A percentile compares a stretch with the other conserved stretches of the same genome.
Evolutionary conservation across 164 flowering plant genomes (phyloP).

Genomic region (Warburgia ugandensis): DNA sequence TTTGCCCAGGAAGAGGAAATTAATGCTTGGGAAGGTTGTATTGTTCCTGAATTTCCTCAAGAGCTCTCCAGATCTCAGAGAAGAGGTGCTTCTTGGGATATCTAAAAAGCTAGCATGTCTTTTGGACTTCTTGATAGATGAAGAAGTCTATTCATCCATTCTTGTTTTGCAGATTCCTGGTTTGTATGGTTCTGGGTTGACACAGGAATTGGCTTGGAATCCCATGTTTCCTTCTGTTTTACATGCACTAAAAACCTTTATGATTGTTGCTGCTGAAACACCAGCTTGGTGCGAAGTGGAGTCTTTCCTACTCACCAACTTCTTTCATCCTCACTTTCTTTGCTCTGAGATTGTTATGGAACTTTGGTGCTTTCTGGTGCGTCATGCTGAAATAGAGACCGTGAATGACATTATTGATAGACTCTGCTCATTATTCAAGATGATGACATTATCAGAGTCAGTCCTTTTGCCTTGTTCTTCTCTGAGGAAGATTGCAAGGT

Average conservation of each 20-base stretch:
- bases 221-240: conserved; percentile 47
- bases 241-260: conserved; percentile 57
- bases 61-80: conserved; percentile 49
- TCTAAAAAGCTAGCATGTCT: conserved; percentile 61
- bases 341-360: conserved; percentile 70
- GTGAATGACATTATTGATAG: conserved; percentile 39
- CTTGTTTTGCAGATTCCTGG: conserved; percentile 52
- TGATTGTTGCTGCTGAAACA: conserved; percentile 47
- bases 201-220: conserved; percentile 40
- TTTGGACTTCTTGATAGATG: conserved; percentile 42
- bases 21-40: conserved; percentile 46
- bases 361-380: conserved; percentile 73
- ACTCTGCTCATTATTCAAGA: conserved; percentile 43
- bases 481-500: conserved; percentile 68
- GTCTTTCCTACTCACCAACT: conserved; percentile 59
- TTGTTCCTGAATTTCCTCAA: conserved; percentile 53
- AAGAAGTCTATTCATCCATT: conserved; percentile 50
- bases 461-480: conserved; percentile 32
- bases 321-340: conserved; percentile 81
- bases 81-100: conserved; percentile 36
- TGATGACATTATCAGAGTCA: conserved; percentile 33
- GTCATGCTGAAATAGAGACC: conserved; percentile 52
- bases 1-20: conserved; percentile 22
- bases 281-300: conserved; percentile 49
- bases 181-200: conserved; percentile 29